Base-by-base conservation (phyloP, 2,329 filamentous ascomycete genomes). In the Onygenales sp. region DNA sequence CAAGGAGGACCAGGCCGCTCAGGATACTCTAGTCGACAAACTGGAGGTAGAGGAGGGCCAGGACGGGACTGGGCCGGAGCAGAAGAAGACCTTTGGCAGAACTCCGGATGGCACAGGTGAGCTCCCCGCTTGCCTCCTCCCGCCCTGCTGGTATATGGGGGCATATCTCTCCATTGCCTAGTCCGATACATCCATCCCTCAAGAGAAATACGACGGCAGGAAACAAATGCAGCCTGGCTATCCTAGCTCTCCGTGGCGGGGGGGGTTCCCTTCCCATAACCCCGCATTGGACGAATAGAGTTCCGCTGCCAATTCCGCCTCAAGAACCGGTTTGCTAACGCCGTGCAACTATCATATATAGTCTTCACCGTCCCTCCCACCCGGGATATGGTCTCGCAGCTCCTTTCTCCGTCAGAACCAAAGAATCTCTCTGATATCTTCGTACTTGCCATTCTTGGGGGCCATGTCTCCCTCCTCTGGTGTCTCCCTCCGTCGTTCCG, bases 371-470 rank as follows among this genome's bases (percentile, higher is more conserved):
- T 98, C 52, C 93, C 93, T 47, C 85, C 89, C 57, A 98, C 93
- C 53, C 90, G 96, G 77, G 93, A 98, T 74, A 97, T 98, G 93
- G 92, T 98, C 62, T 95, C 92, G 50, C 93, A 97, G 74, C 81
- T 98, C 52, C 83, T 98, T 62, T 93, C 94, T 63, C 93, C 93
- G 50, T 87, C 87, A 60, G 87, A 97, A 67, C 90, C 93, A 51
- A 98, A 98, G 77, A 97, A 97, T 68, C 69, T 94, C 40, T 93
- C 90, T 56, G 93, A 98, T 70, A 73, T 83, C 54, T 66, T 86
- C 55, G 90, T 98, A 58, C 78, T 98, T 54, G 78, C 78, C 46
- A 86, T 96, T 55, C 78, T 98, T 48, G 86, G 77, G 52, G 72
- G 81, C 51, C 87, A 95, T 65, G 85, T 95, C 60, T 68, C 86